phyloP scores from a whole-genome alignment of 2,329 filamentous ascomycete species.

The Penicillium sp. region DNA sequence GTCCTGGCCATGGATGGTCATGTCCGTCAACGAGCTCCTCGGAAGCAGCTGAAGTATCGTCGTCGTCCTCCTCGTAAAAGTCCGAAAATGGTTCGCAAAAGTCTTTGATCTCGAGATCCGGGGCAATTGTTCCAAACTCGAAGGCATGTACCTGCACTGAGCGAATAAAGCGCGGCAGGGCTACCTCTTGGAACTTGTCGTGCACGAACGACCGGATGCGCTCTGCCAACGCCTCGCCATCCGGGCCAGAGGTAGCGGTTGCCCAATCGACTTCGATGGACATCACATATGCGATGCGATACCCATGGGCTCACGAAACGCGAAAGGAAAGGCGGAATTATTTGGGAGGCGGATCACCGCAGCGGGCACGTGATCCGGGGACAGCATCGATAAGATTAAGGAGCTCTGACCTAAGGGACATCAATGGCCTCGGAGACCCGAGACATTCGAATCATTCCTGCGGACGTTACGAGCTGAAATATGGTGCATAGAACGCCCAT shows the following conservation, averaged over 20 bases:
- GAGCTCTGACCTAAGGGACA: background rate
- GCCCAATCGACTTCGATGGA: constrained; percentile 99
- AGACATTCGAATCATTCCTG: no score
- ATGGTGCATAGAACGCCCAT: no score
- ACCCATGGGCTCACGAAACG: constrained; percentile 5
- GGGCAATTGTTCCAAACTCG: constrained; percentile 82
- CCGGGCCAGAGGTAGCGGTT: constrained; percentile 83
- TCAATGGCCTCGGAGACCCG: no score
- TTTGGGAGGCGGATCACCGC: background rate
- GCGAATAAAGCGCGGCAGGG: constrained; percentile 92
- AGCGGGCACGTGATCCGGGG: constrained; percentile 15
- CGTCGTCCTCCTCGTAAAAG: constrained; percentile 82
- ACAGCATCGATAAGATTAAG: constrained; percentile 4
- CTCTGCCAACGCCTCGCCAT: constrained; percentile 82
- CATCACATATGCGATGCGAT: constrained; percentile 61
- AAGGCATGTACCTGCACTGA: constrained; percentile 94
- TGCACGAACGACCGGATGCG: constrained; percentile 92
- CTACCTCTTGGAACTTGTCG: constrained; percentile 90
- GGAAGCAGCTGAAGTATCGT: constrained; percentile 47
- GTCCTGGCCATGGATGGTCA: background rate
- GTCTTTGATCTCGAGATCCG: constrained; percentile 90
- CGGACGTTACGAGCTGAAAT: no score
- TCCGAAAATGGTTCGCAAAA: constrained; percentile 94
- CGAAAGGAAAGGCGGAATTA: constrained; percentile 5
- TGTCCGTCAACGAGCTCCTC: constrained; percentile 34